These are phyloP conservation scores for Cercospora sp. DNA, from an alignment of 2,329 filamentous ascomycete species.

Conservation along the genomic window DNA sequence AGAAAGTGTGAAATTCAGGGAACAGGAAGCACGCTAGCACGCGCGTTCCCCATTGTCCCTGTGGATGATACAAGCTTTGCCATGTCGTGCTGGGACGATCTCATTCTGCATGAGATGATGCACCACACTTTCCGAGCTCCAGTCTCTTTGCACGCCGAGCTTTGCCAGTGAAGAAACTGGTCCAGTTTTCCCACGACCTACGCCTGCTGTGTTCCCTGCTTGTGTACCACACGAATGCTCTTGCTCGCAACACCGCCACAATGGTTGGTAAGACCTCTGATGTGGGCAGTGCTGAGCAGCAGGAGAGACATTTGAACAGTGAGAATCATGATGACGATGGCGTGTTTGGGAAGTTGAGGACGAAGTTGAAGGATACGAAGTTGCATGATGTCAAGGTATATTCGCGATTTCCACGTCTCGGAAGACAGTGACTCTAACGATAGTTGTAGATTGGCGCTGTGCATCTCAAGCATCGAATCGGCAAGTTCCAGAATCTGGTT, in stretches of 20 bases:
- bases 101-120: constrained; percentile 9
- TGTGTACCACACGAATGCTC: neutral
- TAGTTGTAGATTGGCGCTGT: constrained; percentile 51
- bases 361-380: constrained; percentile 28
- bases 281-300: constrained; percentile 25
- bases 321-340: constrained; percentile 18
- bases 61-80: neutral
- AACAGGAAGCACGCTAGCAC: constrained; percentile 2
- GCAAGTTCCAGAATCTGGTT: constrained; percentile 67
- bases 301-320: constrained; percentile 19
- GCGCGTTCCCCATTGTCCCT: neutral
- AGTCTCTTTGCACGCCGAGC: neutral
- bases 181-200: neutral
- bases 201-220: neutral
- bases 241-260: constrained; percentile 5
- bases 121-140: constrained; percentile 1
- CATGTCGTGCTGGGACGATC: constrained; percentile 5
- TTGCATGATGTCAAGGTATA: constrained; percentile 29
- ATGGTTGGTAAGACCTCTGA: constrained; percentile 28
- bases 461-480: constrained; percentile 63
- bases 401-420: neutral
- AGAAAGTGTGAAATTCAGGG: neutral
- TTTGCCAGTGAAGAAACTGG: neutral
- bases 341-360: constrained; percentile 18
- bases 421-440: neutral